A percentile compares a stretch with the other conserved stretches of the same genome.
Evolutionary conservation across 257 asterid genomes (phyloP).

Genomic region (Przewalskia tangutica): DNA sequence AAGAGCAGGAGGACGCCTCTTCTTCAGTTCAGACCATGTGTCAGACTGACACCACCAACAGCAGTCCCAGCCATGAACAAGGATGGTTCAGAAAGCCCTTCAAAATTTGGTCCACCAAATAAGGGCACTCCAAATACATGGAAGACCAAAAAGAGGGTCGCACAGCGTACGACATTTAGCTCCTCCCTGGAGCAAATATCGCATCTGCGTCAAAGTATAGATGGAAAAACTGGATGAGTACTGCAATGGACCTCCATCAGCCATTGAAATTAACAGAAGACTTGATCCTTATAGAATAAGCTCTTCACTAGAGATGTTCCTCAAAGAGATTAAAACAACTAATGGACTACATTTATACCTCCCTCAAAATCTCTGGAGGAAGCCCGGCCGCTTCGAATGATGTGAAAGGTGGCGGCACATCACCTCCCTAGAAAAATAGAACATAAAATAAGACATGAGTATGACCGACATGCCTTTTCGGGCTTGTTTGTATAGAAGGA

Average conservation of each 20-base stretch:
- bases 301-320: not conserved
- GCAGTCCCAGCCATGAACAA: conserved; percentile 65
- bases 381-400: conserved; percentile 74
- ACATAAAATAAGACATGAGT: not conserved
- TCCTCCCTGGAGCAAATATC: conserved; percentile 99
- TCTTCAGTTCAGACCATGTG: conserved; percentile 67
- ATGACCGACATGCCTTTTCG: not conserved
- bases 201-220: conserved; percentile 88
- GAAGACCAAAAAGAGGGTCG: conserved; percentile 50
- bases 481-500: not conserved
- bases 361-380: conserved; percentile 80
- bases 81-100: conserved; percentile 81
- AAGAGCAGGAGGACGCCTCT: conserved; percentile 74
- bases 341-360: conserved; percentile 39
- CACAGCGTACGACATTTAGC: conserved; percentile 96
- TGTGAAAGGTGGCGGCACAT: conserved; percentile 68
- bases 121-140: conserved; percentile 76
- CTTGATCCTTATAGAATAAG: not conserved
- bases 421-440: conserved; percentile 52
- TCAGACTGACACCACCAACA: conserved; percentile 66
- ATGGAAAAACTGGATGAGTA: conserved; percentile 37
- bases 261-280: conserved; percentile 17
- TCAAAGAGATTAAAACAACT: conserved; percentile 4
- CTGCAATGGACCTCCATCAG: conserved; percentile 35
- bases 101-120: conserved; percentile 63